Conservation (phyloP, 2,329 filamentous ascomycete species). For the Aspergillus pseudonomiae region DNA sequence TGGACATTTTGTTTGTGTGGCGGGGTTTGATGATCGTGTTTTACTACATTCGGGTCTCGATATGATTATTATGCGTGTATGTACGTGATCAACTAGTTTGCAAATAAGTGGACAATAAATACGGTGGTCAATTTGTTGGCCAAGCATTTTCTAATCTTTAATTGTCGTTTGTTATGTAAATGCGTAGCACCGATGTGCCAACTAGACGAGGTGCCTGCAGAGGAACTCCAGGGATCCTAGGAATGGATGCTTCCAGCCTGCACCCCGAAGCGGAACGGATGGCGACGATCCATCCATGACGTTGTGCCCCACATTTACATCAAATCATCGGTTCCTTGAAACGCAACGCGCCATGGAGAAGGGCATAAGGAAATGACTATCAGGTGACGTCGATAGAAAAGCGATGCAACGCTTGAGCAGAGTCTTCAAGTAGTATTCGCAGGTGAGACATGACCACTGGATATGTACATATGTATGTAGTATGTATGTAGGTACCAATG, state of each 20-base stretch:
- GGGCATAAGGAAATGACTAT: constrained; percentile 28
- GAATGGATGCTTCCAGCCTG: not conserved
- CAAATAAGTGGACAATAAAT: constrained; percentile 1
- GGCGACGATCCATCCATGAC: not conserved
- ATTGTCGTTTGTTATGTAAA: too few species aligned
- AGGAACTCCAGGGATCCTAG: not conserved
- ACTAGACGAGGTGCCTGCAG: not conserved
- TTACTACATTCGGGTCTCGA: not conserved
- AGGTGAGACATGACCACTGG: not conserved
- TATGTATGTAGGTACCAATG: not conserved
- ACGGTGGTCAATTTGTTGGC: not conserved
- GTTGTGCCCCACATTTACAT: constrained; percentile 1
- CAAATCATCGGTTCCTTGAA: constrained; percentile 2
- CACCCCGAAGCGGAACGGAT: not conserved
- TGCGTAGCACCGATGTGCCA: not conserved
- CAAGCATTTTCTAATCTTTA: not conserved
- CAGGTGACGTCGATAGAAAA: constrained; percentile 29
- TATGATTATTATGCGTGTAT: not conserved
- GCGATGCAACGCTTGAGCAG: not conserved
- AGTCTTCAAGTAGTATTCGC: not conserved
- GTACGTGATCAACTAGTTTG: constrained; percentile 6
- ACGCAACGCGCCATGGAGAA: not conserved
- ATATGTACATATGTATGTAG: not conserved
- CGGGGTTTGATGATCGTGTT: not conserved
- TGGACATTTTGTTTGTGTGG: constrained; percentile 3